Evolutionary conservation across 495 filamentous ascomycete genomes (phyloP), one percentile per base, ranked within the genome.

Genomic region (Podospora bellae-mahoneyi): DNA sequence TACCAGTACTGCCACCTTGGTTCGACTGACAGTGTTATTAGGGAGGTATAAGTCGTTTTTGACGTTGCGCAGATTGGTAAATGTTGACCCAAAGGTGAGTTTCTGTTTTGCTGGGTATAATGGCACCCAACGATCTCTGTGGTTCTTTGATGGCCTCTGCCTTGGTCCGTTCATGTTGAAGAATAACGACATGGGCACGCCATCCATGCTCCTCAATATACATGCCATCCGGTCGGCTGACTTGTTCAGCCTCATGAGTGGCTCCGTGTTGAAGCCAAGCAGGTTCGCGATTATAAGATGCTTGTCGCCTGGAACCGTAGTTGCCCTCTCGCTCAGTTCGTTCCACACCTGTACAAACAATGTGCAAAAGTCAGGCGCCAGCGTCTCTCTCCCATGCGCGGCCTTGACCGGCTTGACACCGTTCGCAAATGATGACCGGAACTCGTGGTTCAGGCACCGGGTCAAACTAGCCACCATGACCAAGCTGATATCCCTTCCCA

Each of bases 291-390:
- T 64, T 20, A 73, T 73, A 30, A 71, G 60, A 13, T 71, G 68
- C 62, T 64, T 71, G 62, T 73, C 72, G 13, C 67, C 63, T 27
- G 69, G 72, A 19, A 69, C 34, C 32, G 69, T 71, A 7, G 69
- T 69, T 9, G 64, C 27, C 59, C 72, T 59, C 28, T 68, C 71
- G 66, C 72, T 71, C 27, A 73, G 64, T n/a, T 73, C 66, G 28
- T 73, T 73, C 72, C 72, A 73, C 4, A 68, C 44, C 7, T 71
- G 72, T 0, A 73, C 69, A 23, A 73, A 73, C 0, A 71, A 60
- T 15, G 72, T 73, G 34, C 72, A 73, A 4, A 73, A 68, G 28
- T 73, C 72, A 3, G 69, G 60, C 0, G 66, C 64, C 34, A 67
- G 57, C 13, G 27, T 64, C 13, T 58, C 64, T 10, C 23, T 56